A percentile compares a stretch with the other conserved stretches of the same genome.
phyloP scores from a whole-genome alignment of 768 basidiomycete genomes.

The Clavaria fumosa region DNA sequence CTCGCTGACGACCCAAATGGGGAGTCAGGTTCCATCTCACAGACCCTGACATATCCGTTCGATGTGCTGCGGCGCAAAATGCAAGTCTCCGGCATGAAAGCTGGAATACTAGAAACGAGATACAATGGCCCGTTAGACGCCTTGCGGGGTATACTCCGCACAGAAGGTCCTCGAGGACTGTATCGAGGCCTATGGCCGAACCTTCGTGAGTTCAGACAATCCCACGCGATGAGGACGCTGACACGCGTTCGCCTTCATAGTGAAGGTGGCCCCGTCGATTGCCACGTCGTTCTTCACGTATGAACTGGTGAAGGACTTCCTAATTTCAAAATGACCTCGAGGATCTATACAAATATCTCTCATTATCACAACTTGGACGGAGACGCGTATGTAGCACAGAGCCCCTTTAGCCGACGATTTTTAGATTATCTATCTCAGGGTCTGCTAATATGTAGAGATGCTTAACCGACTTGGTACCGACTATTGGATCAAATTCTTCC shows the following conservation, averaged over 20 bases:
- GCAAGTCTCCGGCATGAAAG: slow-evolving; percentile 78
- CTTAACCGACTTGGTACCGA: too few relatives aligned
- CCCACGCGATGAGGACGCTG: slow-evolving; percentile 4
- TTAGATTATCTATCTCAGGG: too few relatives aligned
- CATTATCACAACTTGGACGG: not conserved
- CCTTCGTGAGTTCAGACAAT: slow-evolving; percentile 40
- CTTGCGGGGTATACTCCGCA: slow-evolving; percentile 44
- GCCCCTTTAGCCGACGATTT: not conserved
- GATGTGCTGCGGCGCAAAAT: slow-evolving; percentile 92
- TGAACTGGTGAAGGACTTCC: slow-evolving; percentile 35
- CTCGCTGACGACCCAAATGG: not conserved
- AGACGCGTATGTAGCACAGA: not conserved
- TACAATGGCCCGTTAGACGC: slow-evolving; percentile 78
- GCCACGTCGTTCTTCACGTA: slow-evolving; percentile 79
- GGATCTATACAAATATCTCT: not conserved
- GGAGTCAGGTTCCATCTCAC: slow-evolving; percentile 64
- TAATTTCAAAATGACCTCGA: slow-evolving; percentile 21
- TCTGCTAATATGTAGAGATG: too few relatives aligned
- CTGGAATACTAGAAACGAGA: slow-evolving; percentile 38
- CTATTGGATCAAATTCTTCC: too few relatives aligned
- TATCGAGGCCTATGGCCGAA: slow-evolving; percentile 87
- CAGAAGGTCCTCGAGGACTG: slow-evolving; percentile 63
- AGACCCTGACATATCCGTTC: slow-evolving; percentile 91
- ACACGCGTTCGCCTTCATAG: slow-evolving; percentile 22
- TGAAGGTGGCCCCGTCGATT: slow-evolving; percentile 85